Conservation (phyloP, 495 filamentous ascomycete genomes). For the Penicillium tannophilum region DNA sequence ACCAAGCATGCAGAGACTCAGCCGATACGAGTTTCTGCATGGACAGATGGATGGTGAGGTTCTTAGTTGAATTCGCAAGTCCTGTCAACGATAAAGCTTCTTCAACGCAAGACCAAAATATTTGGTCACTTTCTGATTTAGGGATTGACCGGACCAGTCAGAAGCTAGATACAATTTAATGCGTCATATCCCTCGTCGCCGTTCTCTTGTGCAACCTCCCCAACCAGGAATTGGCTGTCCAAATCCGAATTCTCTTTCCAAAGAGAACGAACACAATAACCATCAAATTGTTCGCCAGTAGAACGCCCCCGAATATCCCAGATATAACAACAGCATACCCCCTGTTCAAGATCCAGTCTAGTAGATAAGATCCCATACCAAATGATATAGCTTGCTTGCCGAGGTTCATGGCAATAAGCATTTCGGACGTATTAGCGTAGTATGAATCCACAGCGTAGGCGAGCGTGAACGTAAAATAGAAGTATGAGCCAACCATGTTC, state of each 20-base stretch:
- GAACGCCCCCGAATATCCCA: conserved; percentile 56
- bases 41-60: too few species aligned
- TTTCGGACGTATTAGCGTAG: conserved; percentile 58
- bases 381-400: conserved; percentile 68
- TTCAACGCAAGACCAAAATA: too few species aligned
- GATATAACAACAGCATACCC: conserved; percentile 62
- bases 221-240: conserved; percentile 55
- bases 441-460: conserved; percentile 63
- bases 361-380: conserved; percentile 59
- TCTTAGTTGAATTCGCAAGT: too few species aligned
- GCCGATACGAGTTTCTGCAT: too few species aligned
- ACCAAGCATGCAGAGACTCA: too few species aligned
- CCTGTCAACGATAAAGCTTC: too few species aligned
- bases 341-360: conserved; percentile 57
- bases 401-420: conserved; percentile 69
- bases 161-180: conserved; percentile 16
- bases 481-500: conserved; percentile 54
- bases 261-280: conserved; percentile 58
- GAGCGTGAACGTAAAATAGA: conserved; percentile 62
- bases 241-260: conserved; percentile 57
- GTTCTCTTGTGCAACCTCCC: conserved; percentile 49
- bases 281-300: conserved; percentile 58
- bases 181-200: conserved; percentile 40
- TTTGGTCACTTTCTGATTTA: too few species aligned
- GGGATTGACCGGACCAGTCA: too few species aligned